Base-by-base conservation (phyloP, 139 green algal species). In the Chlamydomonas eustigma region DNA sequence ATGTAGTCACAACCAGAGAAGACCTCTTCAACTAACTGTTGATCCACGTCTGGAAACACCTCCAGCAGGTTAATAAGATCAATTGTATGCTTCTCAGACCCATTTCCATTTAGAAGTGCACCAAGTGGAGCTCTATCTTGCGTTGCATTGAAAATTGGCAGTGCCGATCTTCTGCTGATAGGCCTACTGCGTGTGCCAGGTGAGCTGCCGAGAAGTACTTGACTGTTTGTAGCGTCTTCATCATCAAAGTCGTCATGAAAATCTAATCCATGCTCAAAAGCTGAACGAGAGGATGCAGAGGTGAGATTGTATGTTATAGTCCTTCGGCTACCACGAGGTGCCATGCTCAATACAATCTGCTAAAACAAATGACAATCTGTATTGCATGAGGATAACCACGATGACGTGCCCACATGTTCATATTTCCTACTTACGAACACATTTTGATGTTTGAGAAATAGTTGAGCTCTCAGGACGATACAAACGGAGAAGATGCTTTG, bases 181-280 rank as follows among this genome's bases (percentile, higher is more conserved):
- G 37, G 51, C 12, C 44, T 70, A 74, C 2, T n/a, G 35, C 4
- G 31, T 28, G 1, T 71, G 50, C 0, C 44, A 69, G 32, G 65
- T 3, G 67, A 69, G 1, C 64, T 76, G 5, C 76, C 76, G 4
- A 31, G 37, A 34, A 51, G 4, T 3, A 2, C 18, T 33, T 36
- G 39, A 6, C 2, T 50, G 12, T 25, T 37, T 33, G 39, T 31
- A 32, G 22, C 44, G 22, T 64, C 73, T 32, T 75, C 39, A 38
- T 31, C 37, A 1, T 73, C 65, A 37, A 64, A 44, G 0, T 73
- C 73, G 37, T 77, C 58, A 28, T 80, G 63, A 1, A 67, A 34
- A 25, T 80, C 79, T 0, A 82, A 35, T 6, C 75, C 77, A 1
- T 83, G 35, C 38, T 84, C 79, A 39, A 84, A 84, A 0, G 79